Evolutionary conservation across 345 rosid species (phyloP), one percentile per base, ranked within the genome.

Genomic region (Euphorbia lathyris): DNA sequence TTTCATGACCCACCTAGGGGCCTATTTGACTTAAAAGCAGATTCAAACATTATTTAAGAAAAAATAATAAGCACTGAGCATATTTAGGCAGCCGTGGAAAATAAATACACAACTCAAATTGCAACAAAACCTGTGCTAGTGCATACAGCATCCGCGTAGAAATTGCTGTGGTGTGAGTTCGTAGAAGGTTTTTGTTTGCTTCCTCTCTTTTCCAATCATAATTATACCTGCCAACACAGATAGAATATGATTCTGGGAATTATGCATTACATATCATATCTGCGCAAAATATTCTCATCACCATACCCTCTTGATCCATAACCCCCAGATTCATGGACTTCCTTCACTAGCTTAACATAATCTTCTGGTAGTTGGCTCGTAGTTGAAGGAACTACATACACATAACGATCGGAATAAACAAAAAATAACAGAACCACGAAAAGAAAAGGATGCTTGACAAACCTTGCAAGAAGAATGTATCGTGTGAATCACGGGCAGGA

Each of bases 401-500:
- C 70, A 61, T 42, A 40, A 53, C 48, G 27, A 47, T 69, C 61
- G 76, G 51, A 77, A 42, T 66, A 63, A 27, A 48, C n/a, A 16
- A 64, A 36, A 26, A 27, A 63, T 17, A 22, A 23, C 38, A 43
- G 58, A 69, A 25, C 9, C 17, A 32, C 48, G 42, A 67, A 72
- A 63, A 57, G n/a, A 60, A 61, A 68, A 67, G 48, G 65, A 72
- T 56, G 29, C 50, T 2, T 59, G 27, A 73, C 75, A 47, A 72
- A 92, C 98, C 93, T 83, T 86, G 72, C 61, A 90, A 72, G 80
- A 92, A 95, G 86, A 95, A 92, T 58, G 97, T 95, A 77, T 92
- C 97, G 67, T 95, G 99, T 57, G 99, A 86, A 79, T 95, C 99
- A 74, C 97, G 97, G 63, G 99, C 99, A 73, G 99, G 99, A 78